Base-by-base conservation (phyloP, 1,284 basidiomycete species). In the Papiliotrema flavescens region DNA sequence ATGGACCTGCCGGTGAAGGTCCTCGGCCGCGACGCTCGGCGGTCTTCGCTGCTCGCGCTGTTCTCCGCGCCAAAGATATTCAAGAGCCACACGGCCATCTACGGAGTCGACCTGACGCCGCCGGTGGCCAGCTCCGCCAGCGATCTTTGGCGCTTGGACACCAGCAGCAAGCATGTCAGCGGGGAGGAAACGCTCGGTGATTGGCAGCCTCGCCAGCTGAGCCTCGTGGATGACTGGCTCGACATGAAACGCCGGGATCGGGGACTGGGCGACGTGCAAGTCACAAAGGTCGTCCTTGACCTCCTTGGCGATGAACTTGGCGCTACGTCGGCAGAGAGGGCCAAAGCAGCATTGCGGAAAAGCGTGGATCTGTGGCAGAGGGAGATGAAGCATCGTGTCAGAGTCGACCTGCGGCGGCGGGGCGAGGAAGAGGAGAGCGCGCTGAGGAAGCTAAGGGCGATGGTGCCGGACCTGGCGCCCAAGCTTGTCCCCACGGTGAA, bases 91-190 rank as follows among this genome's bases (percentile, higher is more conserved):
- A 63, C 85, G 65, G 85, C 84, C 15, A 82, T 95, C 39, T 97
- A 94, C 78, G 83, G 79, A 28, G 82, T 98, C 37, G 83, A 84
- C 46, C 80, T 98, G 24, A 84, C 84, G 2, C 93, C 95, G 13
- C 89, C 90, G 3, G 77, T 91, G 59, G 94, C 90, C 8, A 86
- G 90, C 41, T 91, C 87, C 2, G 84, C 90, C 1, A 84, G 85
- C 69, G 94, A 98, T 58, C 80, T 98, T 13, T 98, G 95, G 94
- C 81, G 93, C 47, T 80, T 98, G 49, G 92, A 98, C 77, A 98
- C 95, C 1, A 86, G 88, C 17, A 87, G 89, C 71, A 94, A 91
- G 73, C 95, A 94, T 71, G 91, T 98, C 0, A 82, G 86, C 23
- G 93, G 94, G 2, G 92, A 98, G 70, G 92, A 97, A 67, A 77